These are phyloP conservation scores for Cicer bijugum DNA, from an alignment of 306 rosid genomes.

Conservation along the genomic window DNA sequence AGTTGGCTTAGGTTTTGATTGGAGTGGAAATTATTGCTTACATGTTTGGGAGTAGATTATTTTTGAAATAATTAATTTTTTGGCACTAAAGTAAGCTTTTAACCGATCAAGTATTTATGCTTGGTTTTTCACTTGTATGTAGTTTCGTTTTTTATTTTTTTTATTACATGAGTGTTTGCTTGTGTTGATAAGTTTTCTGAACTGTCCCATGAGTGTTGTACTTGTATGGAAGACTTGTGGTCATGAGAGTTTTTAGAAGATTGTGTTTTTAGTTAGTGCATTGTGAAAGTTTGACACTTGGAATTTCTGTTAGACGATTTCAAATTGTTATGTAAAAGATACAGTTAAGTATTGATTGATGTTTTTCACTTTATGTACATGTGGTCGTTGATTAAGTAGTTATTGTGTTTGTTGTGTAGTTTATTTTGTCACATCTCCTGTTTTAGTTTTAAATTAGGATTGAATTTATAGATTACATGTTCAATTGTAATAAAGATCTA, in stretches of 20 bases:
- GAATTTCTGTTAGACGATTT: neutral
- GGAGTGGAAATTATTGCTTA: slow-evolving; percentile 10
- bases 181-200: slow-evolving; percentile 3
- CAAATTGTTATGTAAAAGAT: neutral
- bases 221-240: slow-evolving; percentile 14
- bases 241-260: slow-evolving; percentile 9
- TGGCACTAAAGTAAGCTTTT: neutral
- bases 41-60: slow-evolving; percentile 1
- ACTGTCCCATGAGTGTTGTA: neutral
- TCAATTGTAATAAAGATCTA: neutral
- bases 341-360: neutral
- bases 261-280: slow-evolving; percentile 31
- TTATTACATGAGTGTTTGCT: neutral
- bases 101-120: neutral
- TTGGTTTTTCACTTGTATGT: neutral
- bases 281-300: slow-evolving; percentile 24
- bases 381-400: neutral
- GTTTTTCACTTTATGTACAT: neutral
- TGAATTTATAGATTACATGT: slow-evolving; percentile 3
- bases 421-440: neutral
- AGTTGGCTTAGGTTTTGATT: neutral
- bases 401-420: slow-evolving; percentile 3
- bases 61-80: neutral
- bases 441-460: slow-evolving; percentile 4
- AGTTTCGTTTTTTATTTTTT: slow-evolving; percentile 10